Percentiles rank a stretch among this genome's conserved stretches.
Evolutionary conservation across 2,329 filamentous ascomycete species (phyloP).

Genomic region (Coleophoma crateriformis): DNA sequence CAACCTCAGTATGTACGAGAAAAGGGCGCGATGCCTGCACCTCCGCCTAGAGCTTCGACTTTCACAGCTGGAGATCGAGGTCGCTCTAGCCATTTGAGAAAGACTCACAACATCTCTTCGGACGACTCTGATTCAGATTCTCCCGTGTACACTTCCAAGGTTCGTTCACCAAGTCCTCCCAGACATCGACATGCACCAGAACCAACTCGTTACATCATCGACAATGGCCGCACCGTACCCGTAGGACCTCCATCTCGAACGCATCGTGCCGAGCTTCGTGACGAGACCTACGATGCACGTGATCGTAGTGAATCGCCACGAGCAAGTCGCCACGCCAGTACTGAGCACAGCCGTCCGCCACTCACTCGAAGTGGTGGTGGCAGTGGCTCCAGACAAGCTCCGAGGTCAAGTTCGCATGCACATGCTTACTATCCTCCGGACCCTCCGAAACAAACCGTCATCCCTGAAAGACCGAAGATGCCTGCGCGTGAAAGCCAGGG

Average conservation of each 20-base stretch:
- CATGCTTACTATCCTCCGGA: constrained; percentile 12
- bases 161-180: constrained; percentile 12
- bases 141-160: constrained; percentile 6
- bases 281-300: constrained; percentile 11
- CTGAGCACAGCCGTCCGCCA: constrained; percentile 9
- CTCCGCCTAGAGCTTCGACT: constrained; percentile 21
- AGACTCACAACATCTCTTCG: constrained; percentile 9
- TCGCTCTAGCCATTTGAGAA: constrained; percentile 16
- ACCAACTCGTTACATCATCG: constrained; percentile 17
- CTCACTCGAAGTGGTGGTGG: constrained; percentile 1
- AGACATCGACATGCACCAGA: constrained; percentile 7
- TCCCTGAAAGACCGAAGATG: constrained; percentile 12
- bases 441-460: constrained; percentile 8
- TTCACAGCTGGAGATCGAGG: constrained; percentile 15
- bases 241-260: constrained; percentile 1
- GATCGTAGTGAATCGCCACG: constrained; percentile 19
- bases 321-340: constrained; percentile 4
- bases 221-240: constrained; percentile 16
- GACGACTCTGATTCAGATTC: constrained; percentile 14
- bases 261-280: constrained; percentile 14
- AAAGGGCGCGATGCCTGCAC: constrained; percentile 12
- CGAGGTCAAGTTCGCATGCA: constrained; percentile 7
- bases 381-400: constrained; percentile 3
- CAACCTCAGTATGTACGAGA: constrained; percentile 17
- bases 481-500: constrained; percentile 7